Evolutionary conservation across 768 basidiomycete genomes (phyloP).

Genomic region (Lentinus brumalis): DNA sequence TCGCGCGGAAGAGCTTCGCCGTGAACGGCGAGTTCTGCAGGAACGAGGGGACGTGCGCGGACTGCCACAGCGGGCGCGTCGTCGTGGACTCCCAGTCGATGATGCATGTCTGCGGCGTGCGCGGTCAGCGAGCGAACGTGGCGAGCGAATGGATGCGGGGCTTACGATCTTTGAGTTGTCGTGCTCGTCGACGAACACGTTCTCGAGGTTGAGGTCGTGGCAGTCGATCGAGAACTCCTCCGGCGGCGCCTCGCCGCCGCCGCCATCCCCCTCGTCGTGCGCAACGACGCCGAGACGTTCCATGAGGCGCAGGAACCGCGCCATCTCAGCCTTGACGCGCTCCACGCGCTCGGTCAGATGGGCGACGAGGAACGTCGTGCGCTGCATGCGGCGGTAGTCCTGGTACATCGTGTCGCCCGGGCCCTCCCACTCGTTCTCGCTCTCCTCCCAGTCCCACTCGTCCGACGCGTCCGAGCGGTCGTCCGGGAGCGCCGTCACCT

Average conservation of each 20-base stretch:
- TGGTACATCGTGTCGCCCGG: constrained; percentile 79
- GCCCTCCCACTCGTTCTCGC: constrained; percentile 79
- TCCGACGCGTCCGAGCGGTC: constrained; percentile 78
- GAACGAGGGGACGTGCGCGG: constrained; percentile 80
- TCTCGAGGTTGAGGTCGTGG: constrained; percentile 85
- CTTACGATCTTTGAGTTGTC: constrained; percentile 74
- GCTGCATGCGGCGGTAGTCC: constrained; percentile 81
- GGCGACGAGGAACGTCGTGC: constrained; percentile 75
- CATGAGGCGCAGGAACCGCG: constrained; percentile 70
- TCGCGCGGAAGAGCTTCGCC: constrained; percentile 66
- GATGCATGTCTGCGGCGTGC: constrained; percentile 64
- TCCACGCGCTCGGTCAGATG: constrained; percentile 68
- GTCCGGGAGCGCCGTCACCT: constrained; percentile 63
- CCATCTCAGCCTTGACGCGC: constrained; percentile 68
- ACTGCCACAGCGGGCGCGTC: constrained; percentile 82
- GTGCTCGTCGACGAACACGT: constrained; percentile 75
- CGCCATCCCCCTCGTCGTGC: constrained; percentile 30
- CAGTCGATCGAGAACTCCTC: constrained; percentile 82
- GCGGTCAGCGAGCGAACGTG: too few relatives aligned
- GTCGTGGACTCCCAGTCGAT: constrained; percentile 95
- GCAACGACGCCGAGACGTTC: constrained; percentile 46
- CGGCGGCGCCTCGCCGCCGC: constrained; percentile 31
- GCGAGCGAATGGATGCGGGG: too few relatives aligned
- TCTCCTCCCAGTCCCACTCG: constrained; percentile 79
- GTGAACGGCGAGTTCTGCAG: constrained; percentile 79